phyloP scores from a whole-genome alignment of 768 basidiomycete species.

The Collybiopsis luxurians region DNA sequence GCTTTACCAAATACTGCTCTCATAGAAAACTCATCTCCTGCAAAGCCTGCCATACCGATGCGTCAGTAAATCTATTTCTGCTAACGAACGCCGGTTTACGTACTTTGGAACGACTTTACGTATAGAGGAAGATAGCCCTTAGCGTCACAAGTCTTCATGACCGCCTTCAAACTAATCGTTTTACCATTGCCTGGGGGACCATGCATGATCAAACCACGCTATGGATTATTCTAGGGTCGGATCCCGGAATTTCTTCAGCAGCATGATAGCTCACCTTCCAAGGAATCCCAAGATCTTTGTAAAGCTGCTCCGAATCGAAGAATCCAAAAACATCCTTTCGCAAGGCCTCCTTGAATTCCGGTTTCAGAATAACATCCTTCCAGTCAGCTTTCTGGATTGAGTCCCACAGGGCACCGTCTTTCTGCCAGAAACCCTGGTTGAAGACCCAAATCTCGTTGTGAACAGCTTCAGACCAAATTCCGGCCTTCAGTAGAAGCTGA shows the following conservation, averaged over 20 bases:
- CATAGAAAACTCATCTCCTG: constrained; percentile 69
- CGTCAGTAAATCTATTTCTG: background rate
- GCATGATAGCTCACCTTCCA: constrained; percentile 61
- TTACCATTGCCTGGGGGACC: constrained; percentile 89
- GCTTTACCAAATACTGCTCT: constrained; percentile 68
- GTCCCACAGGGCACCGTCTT: constrained; percentile 58
- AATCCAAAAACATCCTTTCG: constrained; percentile 79
- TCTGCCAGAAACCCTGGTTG: constrained; percentile 67
- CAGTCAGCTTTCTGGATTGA: constrained; percentile 66
- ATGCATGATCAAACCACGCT: constrained; percentile 82
- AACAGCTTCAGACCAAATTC: constrained; percentile 48
- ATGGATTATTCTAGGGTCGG: background rate
- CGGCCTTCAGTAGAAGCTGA: constrained; percentile 50
- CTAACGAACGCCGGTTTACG: constrained; percentile 15
- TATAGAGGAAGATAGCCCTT: constrained; percentile 69
- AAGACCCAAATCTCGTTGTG: constrained; percentile 79
- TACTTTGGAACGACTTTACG: constrained; percentile 78
- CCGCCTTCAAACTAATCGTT: constrained; percentile 77
- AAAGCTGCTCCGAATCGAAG: constrained; percentile 70
- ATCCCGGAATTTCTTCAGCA: background rate
- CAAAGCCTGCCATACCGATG: constrained; percentile 34
- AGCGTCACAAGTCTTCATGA: constrained; percentile 72
- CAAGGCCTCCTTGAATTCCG: constrained; percentile 61
- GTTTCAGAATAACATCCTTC: constrained; percentile 72
- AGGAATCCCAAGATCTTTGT: constrained; percentile 72